phyloP scores from a whole-genome alignment of 2,329 filamentous ascomycete genomes.

The Rutstroemia sp. region DNA sequence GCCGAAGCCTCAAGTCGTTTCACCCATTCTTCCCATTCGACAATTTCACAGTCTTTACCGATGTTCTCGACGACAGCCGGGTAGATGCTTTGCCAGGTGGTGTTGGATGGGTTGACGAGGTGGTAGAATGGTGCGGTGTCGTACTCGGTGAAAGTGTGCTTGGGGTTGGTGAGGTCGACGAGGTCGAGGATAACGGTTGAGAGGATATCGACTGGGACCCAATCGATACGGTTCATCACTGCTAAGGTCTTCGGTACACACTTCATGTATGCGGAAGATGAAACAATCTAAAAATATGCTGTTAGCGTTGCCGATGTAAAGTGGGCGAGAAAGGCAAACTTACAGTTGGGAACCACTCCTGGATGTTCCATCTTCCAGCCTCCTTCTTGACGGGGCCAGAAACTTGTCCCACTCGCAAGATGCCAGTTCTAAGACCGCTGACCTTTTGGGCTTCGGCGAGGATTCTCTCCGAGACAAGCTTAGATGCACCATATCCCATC shows the following conservation, averaged over 20 bases:
- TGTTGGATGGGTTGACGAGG: conserved; percentile 24
- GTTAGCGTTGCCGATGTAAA: conserved; percentile 3
- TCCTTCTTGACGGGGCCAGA: conserved; percentile 32
- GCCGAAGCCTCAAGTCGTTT: conserved; percentile 34
- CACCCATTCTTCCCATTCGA: conserved; percentile 41
- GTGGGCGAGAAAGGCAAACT: not conserved
- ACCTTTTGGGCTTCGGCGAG: conserved; percentile 33
- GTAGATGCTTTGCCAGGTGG: conserved; percentile 20
- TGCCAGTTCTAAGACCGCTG: conserved; percentile 33
- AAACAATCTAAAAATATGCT: conserved; percentile 27
- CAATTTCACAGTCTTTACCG: conserved; percentile 18
- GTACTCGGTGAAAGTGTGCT: not conserved
- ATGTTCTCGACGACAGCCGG: conserved; percentile 17
- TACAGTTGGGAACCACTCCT: conserved; percentile 47
- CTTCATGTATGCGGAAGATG: conserved; percentile 32
- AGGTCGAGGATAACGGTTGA: conserved; percentile 29
- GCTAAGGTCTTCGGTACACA: conserved; percentile 33
- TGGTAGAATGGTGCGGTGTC: conserved; percentile 19
- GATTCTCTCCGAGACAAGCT: conserved; percentile 30
- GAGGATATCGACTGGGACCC: conserved; percentile 36
- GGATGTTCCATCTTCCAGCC: conserved; percentile 44
- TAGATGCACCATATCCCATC: conserved; percentile 23
- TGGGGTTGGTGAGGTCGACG: not conserved
- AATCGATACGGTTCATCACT: conserved; percentile 32
- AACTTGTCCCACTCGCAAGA: conserved; percentile 42